Base-by-base conservation (phyloP, 139 green algal genomes). In the Micromonas pusilla region DNA sequence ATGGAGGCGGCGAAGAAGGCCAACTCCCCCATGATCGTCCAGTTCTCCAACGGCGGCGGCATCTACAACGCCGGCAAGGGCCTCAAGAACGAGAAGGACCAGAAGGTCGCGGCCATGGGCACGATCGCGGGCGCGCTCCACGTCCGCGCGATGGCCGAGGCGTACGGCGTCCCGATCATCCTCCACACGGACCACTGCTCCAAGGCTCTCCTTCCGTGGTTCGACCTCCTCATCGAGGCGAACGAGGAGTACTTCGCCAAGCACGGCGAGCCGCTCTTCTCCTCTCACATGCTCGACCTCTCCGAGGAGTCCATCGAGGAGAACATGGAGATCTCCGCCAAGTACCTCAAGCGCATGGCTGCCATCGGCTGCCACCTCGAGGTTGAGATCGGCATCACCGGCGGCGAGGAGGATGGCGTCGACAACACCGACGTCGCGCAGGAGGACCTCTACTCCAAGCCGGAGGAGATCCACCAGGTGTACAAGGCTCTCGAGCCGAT, bases 111-210 rank as follows among this genome's bases (percentile, higher is more conserved):
- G 30, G 66, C 80, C 26, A 54, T 32, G 3, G 79, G 79, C 9
- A 73, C 30, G 72, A 45, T 83, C 5, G 71, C 79, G 3, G 79
- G 72, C 3, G 79, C 79, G 25, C 52, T 80, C 23, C 45, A 71
- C 26, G 72, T 80, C 20, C 72, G 68, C 57, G 63, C 66, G n/a
- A n/a, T 83, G 31, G 79, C 79, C 9, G 64, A 76, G 26, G 21
- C 62, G 16, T 86, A 86, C 78, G 78, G 74, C 34, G 82, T 86
- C 20, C 78, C 78, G 37, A 72, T 86, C 34, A 74, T 83, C 21
- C 71, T 86, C 2, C 82, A 86, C 82, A 86, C 82, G 19, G 82
- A 86, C 62, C 82, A 86, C 78, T 86, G 82, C 78, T 45, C 78
- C 34, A 86, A 86, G 82, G 80, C 80, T 31, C 76, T 83, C 54